phyloP scores from a whole-genome alignment of 805 yeast species.

The Clavispora phyllophila region DNA sequence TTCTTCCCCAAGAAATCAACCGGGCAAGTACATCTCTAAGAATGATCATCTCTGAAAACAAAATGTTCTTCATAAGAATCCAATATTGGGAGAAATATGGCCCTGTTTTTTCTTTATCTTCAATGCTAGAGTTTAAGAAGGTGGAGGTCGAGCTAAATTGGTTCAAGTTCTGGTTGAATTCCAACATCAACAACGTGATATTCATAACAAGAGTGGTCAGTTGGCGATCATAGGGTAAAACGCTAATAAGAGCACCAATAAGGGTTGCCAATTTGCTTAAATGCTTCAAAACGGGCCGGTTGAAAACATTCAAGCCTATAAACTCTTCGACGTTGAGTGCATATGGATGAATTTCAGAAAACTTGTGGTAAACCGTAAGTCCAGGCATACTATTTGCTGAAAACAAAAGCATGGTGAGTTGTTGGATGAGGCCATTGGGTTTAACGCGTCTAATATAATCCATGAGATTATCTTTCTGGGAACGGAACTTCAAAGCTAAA shows the following conservation, averaged over 20 bases:
- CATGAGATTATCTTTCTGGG: constrained; percentile 17
- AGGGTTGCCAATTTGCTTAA: constrained; percentile 45
- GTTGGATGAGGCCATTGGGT: constrained; percentile 6
- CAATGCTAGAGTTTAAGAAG: constrained; percentile 7
- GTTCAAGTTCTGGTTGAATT: constrained; percentile 24
- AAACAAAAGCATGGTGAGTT: constrained; percentile 1
- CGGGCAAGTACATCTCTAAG: constrained; percentile 45
- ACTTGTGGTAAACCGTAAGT: constrained; percentile 13
- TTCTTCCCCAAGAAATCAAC: constrained; percentile 20
- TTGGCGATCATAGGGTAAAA: constrained; percentile 8
- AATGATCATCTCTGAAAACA: constrained; percentile 46
- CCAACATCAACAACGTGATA: constrained; percentile 18
- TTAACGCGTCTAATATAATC: constrained; percentile 18
- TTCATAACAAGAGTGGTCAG: constrained; percentile 18
- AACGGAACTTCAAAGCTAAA: constrained; percentile 27
- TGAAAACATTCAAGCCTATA: constrained; percentile 12
- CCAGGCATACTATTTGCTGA: not conserved
- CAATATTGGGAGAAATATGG: constrained; percentile 24
- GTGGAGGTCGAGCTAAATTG: constrained; percentile 11
- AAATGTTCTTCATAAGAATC: constrained; percentile 34
- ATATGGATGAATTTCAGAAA: constrained; percentile 11
- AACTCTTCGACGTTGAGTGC: constrained; percentile 10
- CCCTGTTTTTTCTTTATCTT: constrained; percentile 5
- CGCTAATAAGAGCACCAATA: constrained; percentile 31
- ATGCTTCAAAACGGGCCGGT: constrained; percentile 43